Conservation (phyloP, 2,329 filamentous ascomycete species). For the Nothophaeocryptopus gaeumannii region DNA sequence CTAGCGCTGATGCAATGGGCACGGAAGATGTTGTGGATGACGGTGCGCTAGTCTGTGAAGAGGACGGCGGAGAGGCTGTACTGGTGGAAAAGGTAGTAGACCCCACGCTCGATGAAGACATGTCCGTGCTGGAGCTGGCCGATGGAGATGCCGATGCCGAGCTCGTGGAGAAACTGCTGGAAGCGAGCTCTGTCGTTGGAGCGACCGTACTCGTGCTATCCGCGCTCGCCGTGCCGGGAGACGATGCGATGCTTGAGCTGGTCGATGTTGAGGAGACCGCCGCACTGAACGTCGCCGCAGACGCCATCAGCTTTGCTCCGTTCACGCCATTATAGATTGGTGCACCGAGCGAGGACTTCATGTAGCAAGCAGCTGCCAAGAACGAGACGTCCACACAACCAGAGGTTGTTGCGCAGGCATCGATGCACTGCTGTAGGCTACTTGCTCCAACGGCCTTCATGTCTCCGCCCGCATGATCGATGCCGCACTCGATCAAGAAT, state of each 20-base stretch:
- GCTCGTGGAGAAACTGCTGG: too few species aligned
- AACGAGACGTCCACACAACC: constrained; percentile 35
- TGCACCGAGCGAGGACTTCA: constrained; percentile 31
- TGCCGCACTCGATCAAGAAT: constrained; percentile 29
- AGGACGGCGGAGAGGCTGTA: not conserved
- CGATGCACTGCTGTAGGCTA: constrained; percentile 31
- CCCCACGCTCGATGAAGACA: not conserved
- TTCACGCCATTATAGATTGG: constrained; percentile 23
- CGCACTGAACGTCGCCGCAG: not conserved
- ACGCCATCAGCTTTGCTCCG: constrained; percentile 28
- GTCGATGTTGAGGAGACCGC: constrained; percentile 1
- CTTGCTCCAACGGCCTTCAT: constrained; percentile 23
- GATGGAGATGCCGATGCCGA: not conserved
- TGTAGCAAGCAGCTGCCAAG: constrained; percentile 32
- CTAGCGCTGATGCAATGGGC: constrained; percentile 5
- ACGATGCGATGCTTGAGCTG: not conserved
- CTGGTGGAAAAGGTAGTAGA: not conserved
- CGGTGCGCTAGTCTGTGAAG: not conserved
- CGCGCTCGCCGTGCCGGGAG: not conserved
- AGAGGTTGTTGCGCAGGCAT: constrained; percentile 28
- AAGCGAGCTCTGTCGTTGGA: too few species aligned
- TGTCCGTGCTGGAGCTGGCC: not conserved
- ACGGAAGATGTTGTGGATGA: constrained; percentile 5
- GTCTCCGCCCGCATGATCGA: constrained; percentile 34
- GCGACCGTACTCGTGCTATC: not conserved